These are phyloP conservation scores for Lactifluus subvellereus DNA, from an alignment of 768 basidiomycete genomes.

Conservation along the genomic window DNA sequence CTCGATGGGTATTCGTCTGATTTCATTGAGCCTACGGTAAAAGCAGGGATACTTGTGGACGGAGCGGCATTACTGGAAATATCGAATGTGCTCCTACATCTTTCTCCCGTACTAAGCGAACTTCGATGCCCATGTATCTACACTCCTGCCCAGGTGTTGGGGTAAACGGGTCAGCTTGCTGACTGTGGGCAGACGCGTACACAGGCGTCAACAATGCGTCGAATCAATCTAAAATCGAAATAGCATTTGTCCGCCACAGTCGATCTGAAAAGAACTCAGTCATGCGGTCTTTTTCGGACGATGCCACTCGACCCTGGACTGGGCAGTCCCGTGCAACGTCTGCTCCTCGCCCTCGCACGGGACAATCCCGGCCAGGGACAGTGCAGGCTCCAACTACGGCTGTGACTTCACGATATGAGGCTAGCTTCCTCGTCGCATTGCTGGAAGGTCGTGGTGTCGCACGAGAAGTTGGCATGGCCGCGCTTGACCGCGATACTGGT, in stretches of 20 bases:
- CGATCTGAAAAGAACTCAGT: background rate
- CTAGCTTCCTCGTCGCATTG: conserved; percentile 59
- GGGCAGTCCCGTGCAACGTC: conserved; percentile 45
- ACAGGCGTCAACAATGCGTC: conserved; percentile 4
- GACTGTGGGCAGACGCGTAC: background rate
- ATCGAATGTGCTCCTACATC: background rate
- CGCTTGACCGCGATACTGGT: conserved; percentile 75
- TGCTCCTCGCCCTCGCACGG: conserved; percentile 16
- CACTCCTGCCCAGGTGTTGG: background rate
- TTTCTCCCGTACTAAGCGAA: background rate
- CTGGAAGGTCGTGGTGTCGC: conserved; percentile 75
- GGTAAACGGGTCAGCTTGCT: background rate
- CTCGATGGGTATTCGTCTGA: background rate
- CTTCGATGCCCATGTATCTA: background rate
- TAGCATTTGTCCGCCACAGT: background rate
- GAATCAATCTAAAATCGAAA: background rate
- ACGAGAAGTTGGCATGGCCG: conserved; percentile 82
- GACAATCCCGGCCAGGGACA: conserved; percentile 47
- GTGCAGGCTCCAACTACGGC: conserved; percentile 59
- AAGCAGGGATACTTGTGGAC: background rate
- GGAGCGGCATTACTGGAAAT: background rate
- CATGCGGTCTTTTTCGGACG: conserved; percentile 27
- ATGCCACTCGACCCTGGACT: conserved; percentile 45
- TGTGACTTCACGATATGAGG: conserved; percentile 52
- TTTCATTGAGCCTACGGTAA: background rate